Evolutionary conservation across 169 alveolate species (phyloP), one percentile per base, ranked within the genome.

Genomic region (Plasmodium relictum): DNA sequence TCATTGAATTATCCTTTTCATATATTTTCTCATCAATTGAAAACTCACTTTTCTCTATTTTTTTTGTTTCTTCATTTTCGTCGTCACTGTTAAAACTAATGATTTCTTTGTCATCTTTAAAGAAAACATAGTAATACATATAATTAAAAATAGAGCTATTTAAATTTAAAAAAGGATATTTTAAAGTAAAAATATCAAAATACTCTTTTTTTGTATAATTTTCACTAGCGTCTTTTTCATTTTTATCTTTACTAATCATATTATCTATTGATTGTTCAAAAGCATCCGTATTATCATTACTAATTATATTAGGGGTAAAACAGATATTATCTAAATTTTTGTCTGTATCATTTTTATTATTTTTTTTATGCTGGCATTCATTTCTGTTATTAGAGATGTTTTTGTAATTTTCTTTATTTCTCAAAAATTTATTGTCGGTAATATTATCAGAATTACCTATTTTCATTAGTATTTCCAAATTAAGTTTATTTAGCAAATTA

Each of bases 131-230:
- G 68, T 86, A 86, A 59, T 86, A 69, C 74, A 86, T 86, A 52
- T 86, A 86, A 24, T 71, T 86, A 50, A 86, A 86, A 22, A 86
- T 39, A 74, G 52, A 58, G 20, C 78, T 70, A 45, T 86, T 86
- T 70, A 86, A 59, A 86, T 86, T 61, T 86, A 86, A 16, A 71
- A 86, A 86, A n/a, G 86, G 92, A 63, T 86, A 86, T 39, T 61
- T 69, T 58, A 50, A 41, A 73, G 72, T 37, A 31, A 39, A 10
- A 31, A 31, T 48, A 31, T n/a, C 52, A 6, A 56, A 42, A 52
- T 52, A 45, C 10, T 52, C 20, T 9, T 4, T 52, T 52, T 52
- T 52, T 18, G 4, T 48, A 52, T 52, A 9, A 52, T 41, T 52
- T 20, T 83, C 52, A 54, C 73, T 83, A 56, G 18, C 31, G 44